Percentiles rank a stretch among this genome's conserved stretches.
Evolutionary conservation across 2,329 filamentous ascomycete species (phyloP).

Genomic region (Cytospora leucostoma): DNA sequence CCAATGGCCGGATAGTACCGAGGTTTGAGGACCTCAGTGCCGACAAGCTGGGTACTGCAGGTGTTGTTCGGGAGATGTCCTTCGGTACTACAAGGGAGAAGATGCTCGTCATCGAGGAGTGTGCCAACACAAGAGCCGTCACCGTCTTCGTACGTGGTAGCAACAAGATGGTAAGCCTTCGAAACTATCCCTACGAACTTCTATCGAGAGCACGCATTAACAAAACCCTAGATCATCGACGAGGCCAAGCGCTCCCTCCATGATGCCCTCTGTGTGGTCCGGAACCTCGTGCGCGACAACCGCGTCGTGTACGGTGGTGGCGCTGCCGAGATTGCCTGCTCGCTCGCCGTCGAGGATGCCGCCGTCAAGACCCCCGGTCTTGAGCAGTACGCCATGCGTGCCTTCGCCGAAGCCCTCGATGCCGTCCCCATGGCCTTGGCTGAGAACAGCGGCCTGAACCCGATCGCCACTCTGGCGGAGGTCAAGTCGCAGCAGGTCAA

Average conservation of each 20-base stretch:
- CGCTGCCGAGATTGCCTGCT: slow-evolving; percentile 96
- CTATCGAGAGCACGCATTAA: slow-evolving; percentile 23
- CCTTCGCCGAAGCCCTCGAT: slow-evolving; percentile 93
- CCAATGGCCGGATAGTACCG: slow-evolving; percentile 95
- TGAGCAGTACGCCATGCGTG: slow-evolving; percentile 98
- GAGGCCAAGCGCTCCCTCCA: slow-evolving; percentile 97
- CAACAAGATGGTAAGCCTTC: slow-evolving; percentile 90
- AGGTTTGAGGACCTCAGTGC: slow-evolving; percentile 91
- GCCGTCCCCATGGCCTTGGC: slow-evolving; percentile 92
- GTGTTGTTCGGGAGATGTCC: slow-evolving; percentile 88
- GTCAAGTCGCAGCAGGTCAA: slow-evolving; percentile 97
- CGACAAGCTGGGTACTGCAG: slow-evolving; percentile 88
- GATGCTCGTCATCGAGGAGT: slow-evolving; percentile 99
- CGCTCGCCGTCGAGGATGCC: slow-evolving; percentile 90
- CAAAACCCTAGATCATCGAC: slow-evolving; percentile 77
- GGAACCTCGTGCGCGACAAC: slow-evolving; percentile 94
- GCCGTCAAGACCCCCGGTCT: slow-evolving; percentile 94
- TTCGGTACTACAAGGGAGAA: slow-evolving; percentile 98
- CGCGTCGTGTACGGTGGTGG: slow-evolving; percentile 97
- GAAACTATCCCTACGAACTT: slow-evolving; percentile 17
- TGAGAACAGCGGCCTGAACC: slow-evolving; percentile 94
- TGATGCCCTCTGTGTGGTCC: slow-evolving; percentile 95
- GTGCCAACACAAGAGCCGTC: slow-evolving; percentile 94
- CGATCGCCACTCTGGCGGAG: slow-evolving; percentile 90
- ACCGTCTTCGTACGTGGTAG: slow-evolving; percentile 95